These are phyloP conservation scores for Acarospora socialis DNA, from an alignment of 2,329 filamentous ascomycete genomes.

Conservation along the genomic window DNA sequence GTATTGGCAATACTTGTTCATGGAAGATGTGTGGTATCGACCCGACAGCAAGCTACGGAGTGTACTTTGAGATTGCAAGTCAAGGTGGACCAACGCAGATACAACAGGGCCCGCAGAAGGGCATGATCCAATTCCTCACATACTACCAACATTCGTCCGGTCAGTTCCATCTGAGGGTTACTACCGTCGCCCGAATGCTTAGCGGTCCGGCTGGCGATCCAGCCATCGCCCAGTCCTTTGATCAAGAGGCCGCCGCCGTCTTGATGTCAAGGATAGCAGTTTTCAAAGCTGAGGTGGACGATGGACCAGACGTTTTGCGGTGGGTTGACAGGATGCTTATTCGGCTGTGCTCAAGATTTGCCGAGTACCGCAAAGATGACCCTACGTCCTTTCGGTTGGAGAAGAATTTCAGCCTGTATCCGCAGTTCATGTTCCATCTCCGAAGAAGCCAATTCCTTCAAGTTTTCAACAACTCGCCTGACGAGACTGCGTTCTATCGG, in stretches of 20 bases:
- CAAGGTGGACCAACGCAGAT: constrained; percentile 77
- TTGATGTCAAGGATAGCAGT: constrained; percentile 99
- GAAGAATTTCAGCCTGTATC: constrained; percentile 98
- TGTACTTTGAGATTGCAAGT: constrained; percentile 95
- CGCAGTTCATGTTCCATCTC: constrained; percentile 99
- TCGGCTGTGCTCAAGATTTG: constrained; percentile 86
- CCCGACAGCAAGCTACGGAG: constrained; percentile 79
- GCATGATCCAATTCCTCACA: constrained; percentile 94
- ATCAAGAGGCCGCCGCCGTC: constrained; percentile 93
- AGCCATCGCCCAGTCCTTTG: constrained; percentile 89
- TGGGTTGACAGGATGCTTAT: constrained; percentile 99
- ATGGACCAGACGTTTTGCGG: constrained; percentile 91
- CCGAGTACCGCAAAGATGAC: constrained; percentile 96
- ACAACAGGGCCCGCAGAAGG: constrained; percentile 76
- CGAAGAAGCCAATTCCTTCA: constrained; percentile 94
- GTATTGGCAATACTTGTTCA: constrained; percentile 94
- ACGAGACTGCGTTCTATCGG: constrained; percentile 97
- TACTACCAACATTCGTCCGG: constrained; percentile 97
- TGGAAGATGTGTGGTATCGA: constrained; percentile 99
- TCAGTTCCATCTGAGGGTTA: constrained; percentile 90
- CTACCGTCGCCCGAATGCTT: constrained; percentile 79
- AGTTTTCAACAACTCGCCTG: constrained; percentile 98
- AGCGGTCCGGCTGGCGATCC: constrained; percentile 91
- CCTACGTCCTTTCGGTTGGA: constrained; percentile 91
- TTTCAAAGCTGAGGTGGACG: constrained; percentile 96